Evolutionary conservation across 1,284 basidiomycete genomes (phyloP).

Genomic region (Coniferiporia sulphurascens): DNA sequence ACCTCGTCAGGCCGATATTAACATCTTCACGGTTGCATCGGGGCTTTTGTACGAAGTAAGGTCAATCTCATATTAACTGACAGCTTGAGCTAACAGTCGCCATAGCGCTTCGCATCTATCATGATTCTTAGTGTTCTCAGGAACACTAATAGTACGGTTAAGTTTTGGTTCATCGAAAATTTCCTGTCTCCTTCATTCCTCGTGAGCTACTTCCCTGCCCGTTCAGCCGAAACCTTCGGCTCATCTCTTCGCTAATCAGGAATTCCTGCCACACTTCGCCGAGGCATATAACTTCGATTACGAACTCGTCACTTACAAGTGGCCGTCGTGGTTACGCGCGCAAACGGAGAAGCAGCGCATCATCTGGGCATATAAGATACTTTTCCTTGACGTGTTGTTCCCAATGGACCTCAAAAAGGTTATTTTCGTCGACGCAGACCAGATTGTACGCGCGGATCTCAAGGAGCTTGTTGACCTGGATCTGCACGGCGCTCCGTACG

Average conservation of each 20-base stretch:
- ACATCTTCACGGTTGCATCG: slow-evolving; percentile 98
- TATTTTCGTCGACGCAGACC: slow-evolving; percentile 97
- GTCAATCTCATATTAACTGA: not conserved
- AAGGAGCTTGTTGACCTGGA: slow-evolving; percentile 91
- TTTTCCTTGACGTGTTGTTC: slow-evolving; percentile 98
- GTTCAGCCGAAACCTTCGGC: slow-evolving; percentile 12
- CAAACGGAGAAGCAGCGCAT: slow-evolving; percentile 97
- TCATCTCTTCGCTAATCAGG: slow-evolving; percentile 39
- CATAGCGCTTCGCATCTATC: slow-evolving; percentile 91
- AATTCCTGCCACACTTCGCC: slow-evolving; percentile 92
- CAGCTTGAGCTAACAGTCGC: slow-evolving; percentile 14
- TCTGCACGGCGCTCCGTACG: slow-evolving; percentile 87
- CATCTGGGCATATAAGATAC: slow-evolving; percentile 99
- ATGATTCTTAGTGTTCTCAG: slow-evolving; percentile 96
- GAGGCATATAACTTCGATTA: slow-evolving; percentile 91
- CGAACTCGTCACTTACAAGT: slow-evolving; percentile 97
- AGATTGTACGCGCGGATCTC: slow-evolving; percentile 94
- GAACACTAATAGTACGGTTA: slow-evolving; percentile 90
- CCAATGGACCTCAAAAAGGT: slow-evolving; percentile 98
- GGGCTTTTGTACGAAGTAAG: slow-evolving; percentile 91
- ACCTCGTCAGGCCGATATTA: slow-evolving; percentile 78
- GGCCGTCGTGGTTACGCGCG: slow-evolving; percentile 95
- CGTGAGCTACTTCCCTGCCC: slow-evolving; percentile 38
- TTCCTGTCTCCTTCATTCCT: slow-evolving; percentile 98
- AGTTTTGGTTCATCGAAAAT: slow-evolving; percentile 99